Percentiles rank a stretch among this genome's conserved stretches.
Evolutionary conservation across 129 eudicot genomes (phyloP).

Genomic region (Centella asiatica): DNA sequence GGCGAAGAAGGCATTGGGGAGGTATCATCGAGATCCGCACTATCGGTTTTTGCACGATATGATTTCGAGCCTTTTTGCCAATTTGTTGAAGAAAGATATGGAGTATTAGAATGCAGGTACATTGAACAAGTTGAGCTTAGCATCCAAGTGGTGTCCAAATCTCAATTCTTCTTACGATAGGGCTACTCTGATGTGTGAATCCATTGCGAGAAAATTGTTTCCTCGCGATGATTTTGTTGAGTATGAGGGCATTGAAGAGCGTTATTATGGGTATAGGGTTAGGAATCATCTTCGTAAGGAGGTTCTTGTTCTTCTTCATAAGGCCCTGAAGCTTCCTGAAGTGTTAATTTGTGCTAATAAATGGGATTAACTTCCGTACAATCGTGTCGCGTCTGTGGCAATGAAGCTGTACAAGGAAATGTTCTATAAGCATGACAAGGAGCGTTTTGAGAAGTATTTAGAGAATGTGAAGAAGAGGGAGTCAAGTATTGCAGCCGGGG

Average conservation of each 20-base stretch:
- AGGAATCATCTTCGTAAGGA: conserved; percentile 1
- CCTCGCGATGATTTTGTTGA: background rate
- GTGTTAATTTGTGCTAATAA: conserved; percentile 10
- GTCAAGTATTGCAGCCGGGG: conserved; percentile 3
- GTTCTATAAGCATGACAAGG: conserved; percentile 3
- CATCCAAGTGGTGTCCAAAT: conserved; percentile 1
- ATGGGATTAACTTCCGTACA: conserved; percentile 7
- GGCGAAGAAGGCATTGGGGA: background rate
- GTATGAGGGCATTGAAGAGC: conserved; percentile 1
- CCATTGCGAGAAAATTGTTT: background rate
- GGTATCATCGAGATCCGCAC: background rate
- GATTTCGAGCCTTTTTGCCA: background rate
- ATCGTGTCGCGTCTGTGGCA: conserved; percentile 11
- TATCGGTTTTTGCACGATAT: background rate
- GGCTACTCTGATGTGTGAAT: background rate
- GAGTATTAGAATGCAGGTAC: background rate
- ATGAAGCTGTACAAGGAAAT: conserved; percentile 1
- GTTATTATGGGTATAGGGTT: background rate
- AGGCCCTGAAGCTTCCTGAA: conserved; percentile 11
- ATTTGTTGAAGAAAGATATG: background rate
- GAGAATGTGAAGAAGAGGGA: conserved; percentile 3
- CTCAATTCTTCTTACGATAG: background rate
- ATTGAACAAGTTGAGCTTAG: background rate
- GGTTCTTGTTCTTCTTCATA: conserved; percentile 7
- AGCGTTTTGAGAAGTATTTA: background rate